Evolutionary conservation across 2,329 filamentous ascomycete species (phyloP).

Genomic region (Apiospora sp.): DNA sequence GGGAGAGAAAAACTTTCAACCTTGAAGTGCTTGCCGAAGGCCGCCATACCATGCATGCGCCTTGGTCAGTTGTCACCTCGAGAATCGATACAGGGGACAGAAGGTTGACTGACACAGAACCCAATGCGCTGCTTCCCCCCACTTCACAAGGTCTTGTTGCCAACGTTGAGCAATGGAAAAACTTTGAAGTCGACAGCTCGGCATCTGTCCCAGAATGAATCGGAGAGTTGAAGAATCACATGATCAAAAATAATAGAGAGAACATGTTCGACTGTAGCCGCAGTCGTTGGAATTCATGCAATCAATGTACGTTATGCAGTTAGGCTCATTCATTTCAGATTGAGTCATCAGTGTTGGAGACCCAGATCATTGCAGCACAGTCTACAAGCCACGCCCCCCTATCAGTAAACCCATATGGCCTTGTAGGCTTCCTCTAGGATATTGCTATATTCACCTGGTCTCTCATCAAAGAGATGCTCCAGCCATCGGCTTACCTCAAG

Average conservation of each 20-base stretch:
- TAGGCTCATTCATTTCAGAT: not conserved
- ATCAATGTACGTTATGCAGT: not conserved
- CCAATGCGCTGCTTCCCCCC: not conserved
- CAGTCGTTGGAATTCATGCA: too few species aligned
- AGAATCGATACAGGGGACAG: not conserved
- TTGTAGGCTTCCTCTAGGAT: not conserved
- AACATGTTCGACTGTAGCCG: not conserved
- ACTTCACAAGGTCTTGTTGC: not conserved
- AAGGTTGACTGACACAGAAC: slow-evolving; percentile 16
- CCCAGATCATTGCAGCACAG: not conserved
- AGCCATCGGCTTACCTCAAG: not conserved
- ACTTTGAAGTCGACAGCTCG: not conserved
- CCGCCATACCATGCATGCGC: not conserved
- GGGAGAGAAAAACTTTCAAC: not conserved
- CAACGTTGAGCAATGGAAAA: not conserved
- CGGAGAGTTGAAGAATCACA: too few species aligned
- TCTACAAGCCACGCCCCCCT: not conserved
- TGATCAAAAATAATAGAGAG: not conserved
- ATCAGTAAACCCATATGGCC: not conserved
- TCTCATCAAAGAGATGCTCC: not conserved
- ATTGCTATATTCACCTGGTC: not conserved
- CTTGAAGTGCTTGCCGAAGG: not conserved
- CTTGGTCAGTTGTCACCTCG: slow-evolving; percentile 8
- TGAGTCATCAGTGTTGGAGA: not conserved
- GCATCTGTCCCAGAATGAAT: not conserved